Evolutionary conservation across 2,329 filamentous ascomycete species (phyloP), one percentile per base, ranked within the genome.

Genomic region (Massarina eburnea): DNA sequence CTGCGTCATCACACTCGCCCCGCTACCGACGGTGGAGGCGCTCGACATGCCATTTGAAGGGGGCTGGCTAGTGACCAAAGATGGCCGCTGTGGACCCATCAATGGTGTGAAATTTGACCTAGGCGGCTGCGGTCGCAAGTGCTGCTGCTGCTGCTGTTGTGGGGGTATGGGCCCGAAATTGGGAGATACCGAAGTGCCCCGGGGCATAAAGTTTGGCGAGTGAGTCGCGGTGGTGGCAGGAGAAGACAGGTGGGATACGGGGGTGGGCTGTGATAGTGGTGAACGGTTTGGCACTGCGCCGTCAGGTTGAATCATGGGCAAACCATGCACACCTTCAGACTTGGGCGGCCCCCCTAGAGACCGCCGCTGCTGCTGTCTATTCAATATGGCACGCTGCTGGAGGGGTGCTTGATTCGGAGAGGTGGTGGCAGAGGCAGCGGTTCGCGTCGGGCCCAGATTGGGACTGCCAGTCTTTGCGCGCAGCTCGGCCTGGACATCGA

Each of bases 401-500:
- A 88, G 85, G 43, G 88, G 86, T 22, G 86, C 82, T 51, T 70
- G 68, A 43, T 65, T 68, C 22, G 57, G 73, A 83, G 79, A 69
- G 21, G 61, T 49, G 29, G 57, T 64, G 78, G 86, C 71, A 81
- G 88, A 58, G 78, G 75, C 79, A 44, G 67, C 60, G 57, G 70
- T 64, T 52, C 73, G 73, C 46, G 81, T 89, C 59, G 81, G 85
- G 48, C 79, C 86, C 52, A 94, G 78, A 62, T 85, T 88, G 41
- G 91, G 90, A 73, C 88, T 95, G 60, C 88, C 89, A 38, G 89
- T 91, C 77, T 96, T 97, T 67, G 91, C 86, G 54, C 89, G 88
- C 61, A 99, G 81, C 74, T 97, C 94, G 53, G 91, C 89, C 75
- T 97, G 91, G 39, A 99, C 94, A 78, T 99, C 92, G 72, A 97